phyloP scores from a whole-genome alignment of 805 yeast genomes.

The Peterozyma toletana region DNA sequence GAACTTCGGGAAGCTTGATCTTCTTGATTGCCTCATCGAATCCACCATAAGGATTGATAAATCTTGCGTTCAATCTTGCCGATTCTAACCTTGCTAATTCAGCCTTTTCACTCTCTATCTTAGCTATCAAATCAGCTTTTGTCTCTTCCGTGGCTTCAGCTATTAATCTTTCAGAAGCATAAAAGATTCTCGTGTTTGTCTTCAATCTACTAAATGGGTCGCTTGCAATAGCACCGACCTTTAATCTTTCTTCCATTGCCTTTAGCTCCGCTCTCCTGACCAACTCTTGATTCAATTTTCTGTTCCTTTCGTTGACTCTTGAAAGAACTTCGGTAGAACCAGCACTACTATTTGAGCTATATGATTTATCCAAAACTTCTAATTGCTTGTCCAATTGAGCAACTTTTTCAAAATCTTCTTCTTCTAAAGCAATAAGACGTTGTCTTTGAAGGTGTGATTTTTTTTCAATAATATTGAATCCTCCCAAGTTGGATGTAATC shows the following conservation, averaged over 20 bases:
- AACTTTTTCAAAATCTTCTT: constrained; percentile 35
- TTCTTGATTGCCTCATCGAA: background rate
- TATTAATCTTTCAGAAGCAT: constrained; percentile 26
- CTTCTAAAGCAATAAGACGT: constrained; percentile 66
- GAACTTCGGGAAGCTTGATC: too few relatives aligned
- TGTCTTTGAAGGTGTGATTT: constrained; percentile 68
- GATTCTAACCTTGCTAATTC: background rate
- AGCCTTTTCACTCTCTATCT: constrained; percentile 1
- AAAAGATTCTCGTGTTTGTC: constrained; percentile 81
- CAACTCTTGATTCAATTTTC: constrained; percentile 69
- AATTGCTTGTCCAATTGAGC: constrained; percentile 41
- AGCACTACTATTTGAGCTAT: constrained; percentile 17
- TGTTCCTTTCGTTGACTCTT: constrained; percentile 76
- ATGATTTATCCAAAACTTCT: constrained; percentile 23
- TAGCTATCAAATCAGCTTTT: constrained; percentile 1
- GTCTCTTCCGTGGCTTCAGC: background rate
- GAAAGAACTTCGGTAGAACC: constrained; percentile 24
- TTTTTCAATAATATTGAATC: constrained; percentile 70
- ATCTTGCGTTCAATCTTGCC: constrained; percentile 1
- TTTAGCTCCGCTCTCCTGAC: constrained; percentile 74
- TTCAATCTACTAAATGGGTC: constrained; percentile 89
- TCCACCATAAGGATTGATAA: constrained; percentile 6
- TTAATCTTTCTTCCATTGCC: constrained; percentile 43
- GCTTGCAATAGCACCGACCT: constrained; percentile 36
- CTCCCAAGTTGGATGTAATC: constrained; percentile 48